Evolutionary conservation across 2,329 filamentous ascomycete species (phyloP), one percentile per base, ranked within the genome.

Genomic region (Neonectria magnoliae): DNA sequence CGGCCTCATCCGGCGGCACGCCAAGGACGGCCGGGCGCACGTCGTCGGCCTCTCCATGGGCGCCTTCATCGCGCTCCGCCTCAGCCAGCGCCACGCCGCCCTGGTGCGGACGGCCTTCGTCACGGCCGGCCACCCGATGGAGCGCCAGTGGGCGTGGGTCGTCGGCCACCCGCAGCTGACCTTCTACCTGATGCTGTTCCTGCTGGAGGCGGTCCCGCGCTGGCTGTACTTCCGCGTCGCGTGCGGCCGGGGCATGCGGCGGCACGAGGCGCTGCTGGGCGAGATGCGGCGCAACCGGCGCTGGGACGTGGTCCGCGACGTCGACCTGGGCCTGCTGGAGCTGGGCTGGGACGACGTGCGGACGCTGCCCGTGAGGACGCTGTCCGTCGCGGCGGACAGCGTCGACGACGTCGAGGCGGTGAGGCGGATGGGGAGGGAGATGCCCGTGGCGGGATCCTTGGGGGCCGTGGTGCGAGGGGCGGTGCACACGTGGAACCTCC

Each of bases 1-100:
- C 10, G 57, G 68, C 2, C 70, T 82, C 56, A 80, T 83, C 57
- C 74, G 71, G 10, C 59, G 65, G 4, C 73, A 78, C 59, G 80
- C 80, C 11, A 76, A 81, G 48, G 69, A 73, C 56, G 72, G 76
- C 6, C 68, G 68, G 3, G 81, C 80, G 4, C 81, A 82, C 65
- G 48, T 82, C 31, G 78, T 80, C 33, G 80, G 80, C 3, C 48
- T 82, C 22, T 83, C 80, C 2, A 78, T 80, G 57, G 80, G 80
- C 11, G 80, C 79, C 1, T 82, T 76, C 59, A 62, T 81, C 71
- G 60, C 68, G n/a, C 58, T 68, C 62, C 72, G 75, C n/a, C 66
- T 82, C 5, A 73, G 76, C 29, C 70, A 69, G 38, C 69, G 74
- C 18, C 70, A 79, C 56, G 79, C 80, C 0, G 75, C 77, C 13